phyloP scores from a whole-genome alignment of 495 filamentous ascomycete genomes.

The Pyrenula aspistea region DNA sequence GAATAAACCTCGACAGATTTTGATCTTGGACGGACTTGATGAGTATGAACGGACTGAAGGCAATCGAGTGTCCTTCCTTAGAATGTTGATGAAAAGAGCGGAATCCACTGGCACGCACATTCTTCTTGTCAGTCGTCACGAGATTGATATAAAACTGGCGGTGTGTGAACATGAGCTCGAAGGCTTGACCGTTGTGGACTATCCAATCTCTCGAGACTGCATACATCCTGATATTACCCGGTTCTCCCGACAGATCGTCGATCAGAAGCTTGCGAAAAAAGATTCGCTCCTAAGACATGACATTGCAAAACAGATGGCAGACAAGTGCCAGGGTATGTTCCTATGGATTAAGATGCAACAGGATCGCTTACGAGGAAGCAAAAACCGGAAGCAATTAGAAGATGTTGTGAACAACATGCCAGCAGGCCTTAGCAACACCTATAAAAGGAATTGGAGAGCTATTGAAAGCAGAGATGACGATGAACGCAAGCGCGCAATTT shows the following conservation, averaged over 20 bases:
- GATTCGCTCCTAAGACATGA: not conserved
- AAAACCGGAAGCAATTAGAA: conserved; percentile 3
- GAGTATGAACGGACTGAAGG: conserved; percentile 9
- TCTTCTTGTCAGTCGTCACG: conserved; percentile 9
- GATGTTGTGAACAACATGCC: conserved; percentile 8
- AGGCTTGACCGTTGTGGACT: conserved; percentile 1
- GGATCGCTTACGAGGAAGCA: conserved; percentile 5
- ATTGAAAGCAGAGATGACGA: conserved; percentile 3
- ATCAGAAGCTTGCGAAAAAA: conserved; percentile 8
- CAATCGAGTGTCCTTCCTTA: conserved; percentile 6
- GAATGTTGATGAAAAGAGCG: conserved; percentile 1
- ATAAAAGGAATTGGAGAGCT: conserved; percentile 6
- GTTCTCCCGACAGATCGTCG: conserved; percentile 3
- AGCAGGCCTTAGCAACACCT: conserved; percentile 4
- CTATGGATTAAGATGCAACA: conserved; percentile 10
- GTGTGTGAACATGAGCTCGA: too few species aligned
- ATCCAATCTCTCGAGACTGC: conserved; percentile 5
- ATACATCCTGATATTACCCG: conserved; percentile 5
- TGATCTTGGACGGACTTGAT: conserved; percentile 16
- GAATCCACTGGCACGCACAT: conserved; percentile 1
- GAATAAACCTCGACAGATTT: conserved; percentile 2
- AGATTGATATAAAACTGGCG: conserved; percentile 11
- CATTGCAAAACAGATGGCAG: conserved; percentile 5
- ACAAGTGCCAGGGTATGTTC: conserved; percentile 14
- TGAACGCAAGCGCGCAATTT: conserved; percentile 5